A percentile compares a stretch with the other conserved stretches of the same genome.
Evolutionary conservation across 192 early-diverging fungal species (phyloP).

Genomic region (Podochytrium sp.): DNA sequence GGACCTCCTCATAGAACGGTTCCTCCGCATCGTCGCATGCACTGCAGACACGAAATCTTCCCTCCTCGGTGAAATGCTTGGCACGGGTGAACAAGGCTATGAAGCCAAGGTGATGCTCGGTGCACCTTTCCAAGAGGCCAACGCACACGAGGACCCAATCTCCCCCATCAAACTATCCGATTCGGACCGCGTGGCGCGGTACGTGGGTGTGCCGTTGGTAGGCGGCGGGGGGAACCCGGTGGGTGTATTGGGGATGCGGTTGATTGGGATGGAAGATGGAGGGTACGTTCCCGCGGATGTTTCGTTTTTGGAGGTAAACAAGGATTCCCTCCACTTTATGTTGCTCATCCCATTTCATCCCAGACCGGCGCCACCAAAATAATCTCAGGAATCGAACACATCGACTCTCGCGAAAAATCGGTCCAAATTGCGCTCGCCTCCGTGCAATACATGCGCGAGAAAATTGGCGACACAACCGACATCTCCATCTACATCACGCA

Average conservation of each 20-base stretch:
- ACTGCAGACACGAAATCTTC: neutral
- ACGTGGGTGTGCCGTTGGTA: conserved; percentile 37
- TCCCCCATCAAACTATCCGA: conserved; percentile 1
- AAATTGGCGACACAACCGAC: conserved; percentile 29
- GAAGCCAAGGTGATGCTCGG: conserved; percentile 22
- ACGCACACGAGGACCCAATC: conserved; percentile 1
- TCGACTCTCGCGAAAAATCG: conserved; percentile 32
- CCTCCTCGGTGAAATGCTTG: conserved; percentile 9
- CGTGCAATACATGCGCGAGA: conserved; percentile 27
- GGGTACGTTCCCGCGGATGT: conserved; percentile 39
- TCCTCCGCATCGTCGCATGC: conserved; percentile 31
- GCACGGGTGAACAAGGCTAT: conserved; percentile 14
- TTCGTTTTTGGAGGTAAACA: conserved; percentile 37
- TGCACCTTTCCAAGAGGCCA: neutral
- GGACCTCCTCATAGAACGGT: conserved; percentile 17
- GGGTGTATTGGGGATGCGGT: conserved; percentile 32
- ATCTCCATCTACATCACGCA: neutral
- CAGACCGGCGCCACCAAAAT: conserved; percentile 32
- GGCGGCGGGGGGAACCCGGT: conserved; percentile 6
- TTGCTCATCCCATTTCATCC: no score
- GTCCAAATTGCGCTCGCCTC: conserved; percentile 26
- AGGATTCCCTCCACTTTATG: neutral
- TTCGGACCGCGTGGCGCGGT: conserved; percentile 19
- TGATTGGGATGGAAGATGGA: conserved; percentile 29
- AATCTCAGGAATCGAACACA: conserved; percentile 16